phyloP scores from a whole-genome alignment of 805 yeast species.

The Nakazawaea ishiwadae region DNA sequence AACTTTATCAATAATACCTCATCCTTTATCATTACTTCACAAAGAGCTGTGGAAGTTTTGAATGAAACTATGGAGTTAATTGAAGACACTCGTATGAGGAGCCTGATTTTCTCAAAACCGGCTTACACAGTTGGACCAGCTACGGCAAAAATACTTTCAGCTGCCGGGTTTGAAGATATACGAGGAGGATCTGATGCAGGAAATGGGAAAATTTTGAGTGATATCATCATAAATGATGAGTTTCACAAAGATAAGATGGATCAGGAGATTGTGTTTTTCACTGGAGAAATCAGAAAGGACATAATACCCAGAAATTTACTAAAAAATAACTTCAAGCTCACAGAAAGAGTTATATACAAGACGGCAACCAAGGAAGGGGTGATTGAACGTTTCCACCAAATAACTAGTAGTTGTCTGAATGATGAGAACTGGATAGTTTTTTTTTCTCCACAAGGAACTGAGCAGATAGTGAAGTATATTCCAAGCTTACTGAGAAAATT shows the following conservation, averaged over 20 bases:
- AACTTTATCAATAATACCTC: slow-evolving; percentile 36
- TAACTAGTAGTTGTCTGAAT: slow-evolving; percentile 6
- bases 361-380: slow-evolving; percentile 53
- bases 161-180: slow-evolving; percentile 62
- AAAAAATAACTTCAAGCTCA: slow-evolving; percentile 36
- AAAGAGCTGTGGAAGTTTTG: slow-evolving; percentile 83
- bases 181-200: slow-evolving; percentile 78
- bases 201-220: slow-evolving; percentile 69
- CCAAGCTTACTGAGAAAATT: slow-evolving; percentile 19
- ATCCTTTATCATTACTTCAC: slow-evolving; percentile 78
- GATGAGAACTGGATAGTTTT: slow-evolving; percentile 66
- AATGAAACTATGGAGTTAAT: slow-evolving; percentile 35
- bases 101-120: slow-evolving; percentile 38
- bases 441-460: slow-evolving; percentile 89
- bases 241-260: slow-evolving; percentile 17
- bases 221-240: slow-evolving; percentile 44
- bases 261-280: slow-evolving; percentile 52
- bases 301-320: slow-evolving; percentile 63
- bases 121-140: slow-evolving; percentile 93
- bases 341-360: slow-evolving; percentile 64
- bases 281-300: slow-evolving; percentile 83
- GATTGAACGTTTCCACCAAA: slow-evolving; percentile 28
- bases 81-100: slow-evolving; percentile 3
- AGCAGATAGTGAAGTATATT: slow-evolving; percentile 49
- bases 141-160: slow-evolving; percentile 53